Evolutionary conservation across 768 basidiomycete genomes (phyloP).

Genomic region (Boletus speciosus): DNA sequence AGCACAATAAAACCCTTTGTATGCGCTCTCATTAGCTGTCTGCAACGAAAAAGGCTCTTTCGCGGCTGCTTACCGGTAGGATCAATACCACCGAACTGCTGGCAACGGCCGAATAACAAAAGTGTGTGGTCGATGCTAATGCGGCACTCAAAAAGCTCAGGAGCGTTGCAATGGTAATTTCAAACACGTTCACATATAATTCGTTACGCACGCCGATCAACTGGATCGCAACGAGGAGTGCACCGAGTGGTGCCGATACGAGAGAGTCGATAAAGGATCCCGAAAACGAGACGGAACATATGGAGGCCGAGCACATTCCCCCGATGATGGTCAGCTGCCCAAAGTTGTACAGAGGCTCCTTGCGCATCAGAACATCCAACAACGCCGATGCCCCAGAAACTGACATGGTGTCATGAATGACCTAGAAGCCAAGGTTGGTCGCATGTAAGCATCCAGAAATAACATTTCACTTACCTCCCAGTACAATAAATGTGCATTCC

Average conservation of each 20-base stretch:
- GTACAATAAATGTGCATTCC: constrained; percentile 66
- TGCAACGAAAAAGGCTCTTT: background rate
- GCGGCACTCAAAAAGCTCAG: constrained; percentile 79
- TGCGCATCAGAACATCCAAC: constrained; percentile 72
- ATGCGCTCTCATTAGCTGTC: background rate
- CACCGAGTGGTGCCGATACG: constrained; percentile 70
- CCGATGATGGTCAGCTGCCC: constrained; percentile 68
- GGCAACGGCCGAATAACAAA: constrained; percentile 81
- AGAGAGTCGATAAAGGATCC: constrained; percentile 79
- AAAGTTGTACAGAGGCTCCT: constrained; percentile 56
- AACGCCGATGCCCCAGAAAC: constrained; percentile 69
- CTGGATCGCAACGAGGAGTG: constrained; percentile 70
- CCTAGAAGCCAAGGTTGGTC: constrained; percentile 35
- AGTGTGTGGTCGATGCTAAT: constrained; percentile 58
- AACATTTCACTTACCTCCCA: constrained; percentile 51
- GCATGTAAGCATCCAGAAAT: background rate
- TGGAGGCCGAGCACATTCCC: constrained; percentile 71
- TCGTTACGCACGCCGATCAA: constrained; percentile 70
- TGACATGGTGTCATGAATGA: constrained; percentile 78
- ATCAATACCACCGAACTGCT: constrained; percentile 78
- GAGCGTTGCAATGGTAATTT: constrained; percentile 76
- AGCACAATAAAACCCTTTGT: constrained; percentile 62
- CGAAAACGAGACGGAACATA: constrained; percentile 68
- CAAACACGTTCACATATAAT: constrained; percentile 77
- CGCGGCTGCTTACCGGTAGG: constrained; percentile 51